phyloP scores from a whole-genome alignment of 495 filamentous ascomycete species.

The Xylaria bambusicola region DNA sequence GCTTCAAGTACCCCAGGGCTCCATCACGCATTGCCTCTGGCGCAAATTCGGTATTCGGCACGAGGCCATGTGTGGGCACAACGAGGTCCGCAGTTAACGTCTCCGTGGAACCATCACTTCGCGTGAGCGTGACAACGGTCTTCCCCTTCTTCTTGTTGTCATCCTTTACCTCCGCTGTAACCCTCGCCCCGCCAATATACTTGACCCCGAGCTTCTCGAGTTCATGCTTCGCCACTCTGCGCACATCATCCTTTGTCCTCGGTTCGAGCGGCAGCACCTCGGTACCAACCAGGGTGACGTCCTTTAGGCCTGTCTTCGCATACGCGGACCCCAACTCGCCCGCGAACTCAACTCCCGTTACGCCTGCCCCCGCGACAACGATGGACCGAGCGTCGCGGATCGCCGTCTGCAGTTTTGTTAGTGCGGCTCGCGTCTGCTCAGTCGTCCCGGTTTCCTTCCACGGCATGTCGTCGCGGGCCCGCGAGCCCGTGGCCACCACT shows the following conservation, averaged over 20 bases:
- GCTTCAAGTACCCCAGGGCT: slow-evolving; percentile 29
- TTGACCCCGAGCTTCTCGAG: slow-evolving; percentile 40
- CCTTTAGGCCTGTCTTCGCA: slow-evolving; percentile 30
- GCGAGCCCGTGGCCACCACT: slow-evolving; percentile 57
- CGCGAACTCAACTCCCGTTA: slow-evolving; percentile 65
- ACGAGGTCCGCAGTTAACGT: slow-evolving; percentile 41
- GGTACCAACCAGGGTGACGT: slow-evolving; percentile 49
- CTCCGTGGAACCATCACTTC: slow-evolving; percentile 26
- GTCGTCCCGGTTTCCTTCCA: slow-evolving; percentile 51
- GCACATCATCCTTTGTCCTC: slow-evolving; percentile 26
- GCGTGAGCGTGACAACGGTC: slow-evolving; percentile 23
- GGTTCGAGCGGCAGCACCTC: slow-evolving; percentile 33
- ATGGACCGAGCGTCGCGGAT: slow-evolving; percentile 60
- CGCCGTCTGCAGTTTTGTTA: slow-evolving; percentile 46
- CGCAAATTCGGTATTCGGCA: slow-evolving; percentile 45
- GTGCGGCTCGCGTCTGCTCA: slow-evolving; percentile 43
- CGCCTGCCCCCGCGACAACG: slow-evolving; percentile 67
- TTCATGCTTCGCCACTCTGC: slow-evolving; percentile 28
- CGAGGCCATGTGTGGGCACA: slow-evolving; percentile 45
- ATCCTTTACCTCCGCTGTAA: background rate
- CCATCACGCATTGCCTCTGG: slow-evolving; percentile 35
- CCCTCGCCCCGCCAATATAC: slow-evolving; percentile 15
- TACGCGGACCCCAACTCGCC: slow-evolving; percentile 59
- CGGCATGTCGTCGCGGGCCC: slow-evolving; percentile 44
- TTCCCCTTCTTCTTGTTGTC: slow-evolving; percentile 21